Conservation (phyloP, 2,329 filamentous ascomycete species). For the Pseudogymnoascus sp. region DNA sequence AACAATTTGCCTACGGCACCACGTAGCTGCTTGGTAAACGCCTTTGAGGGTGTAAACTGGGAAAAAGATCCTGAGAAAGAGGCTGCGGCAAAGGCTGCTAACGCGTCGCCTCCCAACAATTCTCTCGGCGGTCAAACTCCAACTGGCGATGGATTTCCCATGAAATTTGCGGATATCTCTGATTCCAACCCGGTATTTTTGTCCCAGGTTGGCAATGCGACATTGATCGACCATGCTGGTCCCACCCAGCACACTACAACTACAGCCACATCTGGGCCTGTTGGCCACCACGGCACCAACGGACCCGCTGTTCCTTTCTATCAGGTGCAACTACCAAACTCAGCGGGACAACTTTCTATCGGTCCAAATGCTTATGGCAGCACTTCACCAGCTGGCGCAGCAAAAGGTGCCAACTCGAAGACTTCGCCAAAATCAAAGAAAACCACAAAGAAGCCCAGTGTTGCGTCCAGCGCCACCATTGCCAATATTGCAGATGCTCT, state of each 20-base stretch:
- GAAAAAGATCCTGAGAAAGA: background rate
- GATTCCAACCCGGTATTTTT: background rate
- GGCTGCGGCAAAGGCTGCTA: background rate
- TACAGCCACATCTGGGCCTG: background rate
- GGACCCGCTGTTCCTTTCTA: background rate
- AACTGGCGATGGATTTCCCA: background rate
- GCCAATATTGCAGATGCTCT: background rate
- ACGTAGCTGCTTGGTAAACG: background rate
- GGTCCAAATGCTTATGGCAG: background rate
- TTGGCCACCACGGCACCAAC: background rate
- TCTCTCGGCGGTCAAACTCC: background rate
- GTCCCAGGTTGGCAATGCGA: background rate
- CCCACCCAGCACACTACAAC: background rate
- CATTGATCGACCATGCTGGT: background rate
- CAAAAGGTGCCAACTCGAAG: background rate
- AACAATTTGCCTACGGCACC: background rate
- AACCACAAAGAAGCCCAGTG: background rate
- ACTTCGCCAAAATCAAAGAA: conserved; percentile 1
- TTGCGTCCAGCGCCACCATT: background rate
- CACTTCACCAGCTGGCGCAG: background rate
- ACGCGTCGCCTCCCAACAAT: background rate
- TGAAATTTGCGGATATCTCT: background rate
- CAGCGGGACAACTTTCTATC: background rate
- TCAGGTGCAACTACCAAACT: background rate
- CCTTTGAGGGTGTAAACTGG: background rate